phyloP scores from a whole-genome alignment of 495 filamentous ascomycete genomes.

The Friedmanniomyces simplex region DNA sequence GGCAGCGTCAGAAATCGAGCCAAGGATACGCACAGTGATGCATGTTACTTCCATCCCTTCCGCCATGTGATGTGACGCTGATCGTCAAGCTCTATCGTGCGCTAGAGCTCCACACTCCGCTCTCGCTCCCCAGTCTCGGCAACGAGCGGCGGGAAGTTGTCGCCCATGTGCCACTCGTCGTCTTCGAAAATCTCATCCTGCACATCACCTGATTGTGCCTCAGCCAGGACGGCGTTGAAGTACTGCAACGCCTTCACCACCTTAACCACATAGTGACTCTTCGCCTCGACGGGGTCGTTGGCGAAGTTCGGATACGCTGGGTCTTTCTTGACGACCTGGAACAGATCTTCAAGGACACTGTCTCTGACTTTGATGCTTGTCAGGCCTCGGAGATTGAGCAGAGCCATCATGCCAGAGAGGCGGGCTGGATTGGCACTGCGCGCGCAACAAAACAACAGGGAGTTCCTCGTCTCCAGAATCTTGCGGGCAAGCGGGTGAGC shows the following conservation, averaged over 20 bases:
- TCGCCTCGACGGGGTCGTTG: background rate
- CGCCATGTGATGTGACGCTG: too few relatives aligned
- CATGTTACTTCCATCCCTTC: too few relatives aligned
- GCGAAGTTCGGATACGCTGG: background rate
- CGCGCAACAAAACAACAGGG: too few relatives aligned
- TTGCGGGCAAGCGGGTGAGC: slow-evolving; percentile 4
- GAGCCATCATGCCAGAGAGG: slow-evolving; percentile 9
- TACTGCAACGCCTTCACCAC: slow-evolving; percentile 1
- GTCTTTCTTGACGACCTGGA: background rate
- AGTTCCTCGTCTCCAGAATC: too few relatives aligned
- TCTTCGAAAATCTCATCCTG: slow-evolving; percentile 5
- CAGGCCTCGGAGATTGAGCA: slow-evolving; percentile 7
- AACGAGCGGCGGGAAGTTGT: slow-evolving; percentile 31
- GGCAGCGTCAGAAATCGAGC: too few relatives aligned
- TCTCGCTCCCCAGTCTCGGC: background rate
- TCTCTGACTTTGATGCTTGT: slow-evolving; percentile 6
- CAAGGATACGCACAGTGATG: too few relatives aligned
- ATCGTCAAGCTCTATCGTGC: too few relatives aligned
- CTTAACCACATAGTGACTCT: background rate
- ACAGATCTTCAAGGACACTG: background rate
- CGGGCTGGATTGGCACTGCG: slow-evolving; percentile 2
- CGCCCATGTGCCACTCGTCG: slow-evolving; percentile 43
- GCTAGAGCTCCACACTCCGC: too few relatives aligned
- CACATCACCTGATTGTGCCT: slow-evolving; percentile 8
- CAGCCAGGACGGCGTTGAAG: slow-evolving; percentile 9